Percentiles rank a stretch among this genome's conserved stretches.
Evolutionary conservation across 371 early-diverging fungal genomes (phyloP).

Genomic region (Rhizomucor miehei): DNA sequence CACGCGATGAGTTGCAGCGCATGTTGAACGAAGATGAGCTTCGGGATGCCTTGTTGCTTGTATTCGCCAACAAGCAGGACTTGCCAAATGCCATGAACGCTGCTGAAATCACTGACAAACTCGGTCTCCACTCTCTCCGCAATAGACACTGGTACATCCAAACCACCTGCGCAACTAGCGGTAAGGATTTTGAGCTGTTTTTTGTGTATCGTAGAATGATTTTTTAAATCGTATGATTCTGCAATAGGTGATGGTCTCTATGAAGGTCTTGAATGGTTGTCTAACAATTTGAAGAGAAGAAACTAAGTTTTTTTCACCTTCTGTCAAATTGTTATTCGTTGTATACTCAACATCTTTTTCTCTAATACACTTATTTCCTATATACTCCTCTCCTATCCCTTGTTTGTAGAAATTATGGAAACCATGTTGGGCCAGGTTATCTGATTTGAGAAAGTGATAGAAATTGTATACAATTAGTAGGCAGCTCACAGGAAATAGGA

Average conservation of each 20-base stretch:
- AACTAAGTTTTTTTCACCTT: conserved; percentile 15
- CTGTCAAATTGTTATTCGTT: too few species aligned
- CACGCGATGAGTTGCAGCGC: conserved; percentile 84
- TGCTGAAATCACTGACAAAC: conserved; percentile 90
- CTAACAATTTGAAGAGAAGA: conserved; percentile 46
- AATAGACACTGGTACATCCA: conserved; percentile 92
- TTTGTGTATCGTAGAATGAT: not conserved
- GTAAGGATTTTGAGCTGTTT: conserved; percentile 29
- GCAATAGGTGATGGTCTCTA: conserved; percentile 83
- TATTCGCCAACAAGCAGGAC: conserved; percentile 98
- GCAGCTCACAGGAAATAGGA: too few species aligned
- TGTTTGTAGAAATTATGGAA: too few species aligned
- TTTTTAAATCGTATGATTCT: not conserved
- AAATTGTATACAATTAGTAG: too few species aligned
- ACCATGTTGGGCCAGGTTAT: too few species aligned
- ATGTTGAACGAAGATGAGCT: conserved; percentile 95
- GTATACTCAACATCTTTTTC: not conserved
- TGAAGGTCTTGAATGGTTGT: conserved; percentile 88
- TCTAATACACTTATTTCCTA: not conserved
- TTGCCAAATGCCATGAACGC: conserved; percentile 91
- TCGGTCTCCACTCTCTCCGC: conserved; percentile 84
- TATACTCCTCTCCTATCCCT: too few species aligned
- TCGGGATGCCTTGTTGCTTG: conserved; percentile 84
- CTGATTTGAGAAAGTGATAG: too few species aligned
- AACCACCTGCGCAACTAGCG: conserved; percentile 90